Conservation (phyloP, 495 filamentous ascomycete genomes). For the Hypoxylon cercidicola region DNA sequence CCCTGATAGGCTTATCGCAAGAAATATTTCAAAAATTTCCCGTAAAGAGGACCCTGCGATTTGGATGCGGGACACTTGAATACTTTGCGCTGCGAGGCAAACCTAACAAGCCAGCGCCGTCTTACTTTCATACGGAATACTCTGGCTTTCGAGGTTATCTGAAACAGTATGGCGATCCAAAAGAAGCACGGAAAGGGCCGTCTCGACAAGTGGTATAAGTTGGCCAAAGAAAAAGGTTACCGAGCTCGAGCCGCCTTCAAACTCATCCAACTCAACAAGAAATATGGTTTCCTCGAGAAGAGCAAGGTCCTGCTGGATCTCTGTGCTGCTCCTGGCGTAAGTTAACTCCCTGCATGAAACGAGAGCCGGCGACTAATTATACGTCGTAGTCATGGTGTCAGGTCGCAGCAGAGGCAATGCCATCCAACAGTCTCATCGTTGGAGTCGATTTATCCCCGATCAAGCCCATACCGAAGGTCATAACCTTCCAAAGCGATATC, state of each 20-base stretch:
- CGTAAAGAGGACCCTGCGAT: constrained; percentile 8
- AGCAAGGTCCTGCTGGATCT: constrained; percentile 96
- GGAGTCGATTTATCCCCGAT: constrained; percentile 96
- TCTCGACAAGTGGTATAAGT: constrained; percentile 91
- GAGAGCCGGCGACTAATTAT: not conserved
- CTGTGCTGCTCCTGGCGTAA: constrained; percentile 93
- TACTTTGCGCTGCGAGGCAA: constrained; percentile 13
- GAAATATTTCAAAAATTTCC: constrained; percentile 35
- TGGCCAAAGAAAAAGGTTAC: constrained; percentile 99
- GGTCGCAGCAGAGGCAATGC: constrained; percentile 96
- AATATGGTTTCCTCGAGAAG: constrained; percentile 96
- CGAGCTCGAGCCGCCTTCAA: constrained; percentile 97
- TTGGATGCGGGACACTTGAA: constrained; percentile 22
- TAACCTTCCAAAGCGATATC: constrained; percentile 97
- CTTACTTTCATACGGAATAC: not conserved
- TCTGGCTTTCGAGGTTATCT: not conserved
- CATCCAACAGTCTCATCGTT: constrained; percentile 86
- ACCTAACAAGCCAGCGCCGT: constrained; percentile 7
- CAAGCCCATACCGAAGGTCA: constrained; percentile 91
- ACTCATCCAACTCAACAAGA: constrained; percentile 97
- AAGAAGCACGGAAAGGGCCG: constrained; percentile 99
- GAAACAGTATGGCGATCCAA: constrained; percentile 84
- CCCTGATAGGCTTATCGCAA: constrained; percentile 27
- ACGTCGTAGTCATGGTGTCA: constrained; percentile 88
- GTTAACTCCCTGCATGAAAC: constrained; percentile 43